Evolutionary conservation across 441 rosid species (phyloP), one percentile per base, ranked within the genome.

Genomic region (Aleurites moluccanus): DNA sequence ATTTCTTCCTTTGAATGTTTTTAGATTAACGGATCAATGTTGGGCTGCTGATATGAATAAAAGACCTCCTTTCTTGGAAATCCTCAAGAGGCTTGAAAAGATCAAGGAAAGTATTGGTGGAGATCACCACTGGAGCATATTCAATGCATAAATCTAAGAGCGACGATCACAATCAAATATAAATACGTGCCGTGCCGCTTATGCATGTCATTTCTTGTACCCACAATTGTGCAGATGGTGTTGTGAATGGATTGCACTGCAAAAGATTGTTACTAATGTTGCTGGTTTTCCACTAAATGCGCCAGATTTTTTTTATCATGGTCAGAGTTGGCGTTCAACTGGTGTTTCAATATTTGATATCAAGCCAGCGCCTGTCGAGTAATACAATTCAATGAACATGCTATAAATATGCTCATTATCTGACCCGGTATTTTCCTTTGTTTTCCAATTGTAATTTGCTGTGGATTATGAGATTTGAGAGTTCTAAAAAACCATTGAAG

Each of bases 41-140:
- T 96, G 99, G 98, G 89, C 88, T 0, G 81, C 90, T 21, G 98
- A 93, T 83, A 90, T 90, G 98, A 96, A 85, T 81, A 84, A 68
- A 78, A 92, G 98, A 81, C 99, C 96, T 27, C 73, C 98, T 33
- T 96, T 96, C 87, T 80, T 96, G 84, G 99, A 96, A 45, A 93
- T 96, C 59, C 97, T 96, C 75, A 93, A 93, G 92, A 88, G 78
- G 80, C 97, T 96, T 35, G 97, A 96, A 77, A 93, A 88, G 90
- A 88, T 96, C 42, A 92, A 89, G 89, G 95, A 92, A 80, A 78
- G n/a, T 65, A 66, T 83, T 61, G 91, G 90, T 56, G 0, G 86
- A 18, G 99, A 92, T 86, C 92, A 92, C 79, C 90, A 80, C 80
- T 96, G 98, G 98, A 85, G 80, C 82, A 76, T 93, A 83, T 93